A percentile compares a stretch with the other conserved stretches of the same genome.
Conservation (phyloP, 345 rosid species). For the Carallia brachiata region DNA sequence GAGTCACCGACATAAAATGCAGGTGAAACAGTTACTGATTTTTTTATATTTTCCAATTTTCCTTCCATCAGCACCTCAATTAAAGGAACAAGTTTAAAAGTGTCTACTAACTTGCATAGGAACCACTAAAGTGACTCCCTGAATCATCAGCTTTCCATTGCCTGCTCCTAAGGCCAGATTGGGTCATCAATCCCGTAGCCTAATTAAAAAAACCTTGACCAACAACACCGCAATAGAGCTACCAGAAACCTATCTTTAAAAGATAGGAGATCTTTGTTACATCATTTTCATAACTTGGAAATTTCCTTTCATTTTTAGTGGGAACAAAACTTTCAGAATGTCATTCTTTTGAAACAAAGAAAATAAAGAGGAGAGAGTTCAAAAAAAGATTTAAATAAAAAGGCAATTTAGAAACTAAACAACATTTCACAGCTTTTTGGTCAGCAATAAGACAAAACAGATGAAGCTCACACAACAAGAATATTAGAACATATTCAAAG, state of each 20-base stretch:
- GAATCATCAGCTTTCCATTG: constrained; percentile 5
- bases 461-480: neutral
- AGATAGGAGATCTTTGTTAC: too few species aligned
- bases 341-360: neutral
- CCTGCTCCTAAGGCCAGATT: neutral
- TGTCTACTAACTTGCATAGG: constrained; percentile 4
- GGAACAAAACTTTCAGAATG: too few species aligned
- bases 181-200: neutral
- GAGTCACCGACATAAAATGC: neutral
- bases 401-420: too few species aligned
- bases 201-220: too few species aligned
- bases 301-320: too few species aligned
- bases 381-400: neutral
- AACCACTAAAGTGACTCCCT: constrained; percentile 6
- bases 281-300: too few species aligned
- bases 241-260: too few species aligned
- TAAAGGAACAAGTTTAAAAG: constrained; percentile 2
- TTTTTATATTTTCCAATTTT: neutral
- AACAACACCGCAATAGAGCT: too few species aligned
- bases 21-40: neutral
- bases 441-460: neutral
- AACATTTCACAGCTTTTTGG: too few species aligned
- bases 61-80: neutral
- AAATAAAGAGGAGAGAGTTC: neutral
- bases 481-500: neutral